phyloP scores from a whole-genome alignment of 2,329 filamentous ascomycete genomes.

The Phyllosticta citriasiana region DNA sequence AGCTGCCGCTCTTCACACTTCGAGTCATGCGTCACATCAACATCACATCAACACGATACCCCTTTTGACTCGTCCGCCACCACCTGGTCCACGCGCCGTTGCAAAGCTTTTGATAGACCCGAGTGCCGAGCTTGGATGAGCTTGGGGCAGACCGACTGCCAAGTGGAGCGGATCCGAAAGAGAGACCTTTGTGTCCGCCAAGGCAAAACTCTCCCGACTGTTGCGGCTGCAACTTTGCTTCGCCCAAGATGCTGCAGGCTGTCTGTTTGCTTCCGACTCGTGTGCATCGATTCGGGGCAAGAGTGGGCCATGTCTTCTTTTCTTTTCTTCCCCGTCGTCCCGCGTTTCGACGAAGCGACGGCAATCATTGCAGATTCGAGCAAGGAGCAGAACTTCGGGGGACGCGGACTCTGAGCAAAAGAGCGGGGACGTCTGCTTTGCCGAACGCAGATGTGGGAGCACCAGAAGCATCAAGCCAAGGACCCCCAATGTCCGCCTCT shows the following conservation, averaged over 20 bases:
- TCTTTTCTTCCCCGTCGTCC: not conserved
- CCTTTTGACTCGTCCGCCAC: not conserved
- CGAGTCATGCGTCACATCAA: not conserved
- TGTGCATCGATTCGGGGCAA: not conserved
- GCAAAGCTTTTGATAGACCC: not conserved
- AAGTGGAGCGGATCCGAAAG: not conserved
- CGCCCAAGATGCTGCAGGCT: not conserved
- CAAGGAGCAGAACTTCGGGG: not conserved
- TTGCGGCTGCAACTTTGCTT: not conserved
- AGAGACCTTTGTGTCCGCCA: not conserved
- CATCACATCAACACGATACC: not conserved
- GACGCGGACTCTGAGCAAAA: not conserved
- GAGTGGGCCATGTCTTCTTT: not conserved
- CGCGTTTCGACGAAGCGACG: not conserved
- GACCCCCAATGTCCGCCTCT: not conserved
- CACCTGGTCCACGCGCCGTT: not conserved
- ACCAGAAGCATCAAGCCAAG: not conserved
- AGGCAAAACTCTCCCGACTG: not conserved
- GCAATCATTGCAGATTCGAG: not conserved
- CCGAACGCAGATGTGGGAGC: not conserved
- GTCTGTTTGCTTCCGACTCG: not conserved
- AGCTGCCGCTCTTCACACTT: not conserved
- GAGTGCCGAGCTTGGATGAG: not conserved
- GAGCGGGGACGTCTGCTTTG: not conserved
- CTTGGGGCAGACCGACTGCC: not conserved